Percentiles rank a stretch among this genome's conserved stretches.
phyloP scores from a whole-genome alignment of 345 rosid species.

The Ailanthus altissimus region DNA sequence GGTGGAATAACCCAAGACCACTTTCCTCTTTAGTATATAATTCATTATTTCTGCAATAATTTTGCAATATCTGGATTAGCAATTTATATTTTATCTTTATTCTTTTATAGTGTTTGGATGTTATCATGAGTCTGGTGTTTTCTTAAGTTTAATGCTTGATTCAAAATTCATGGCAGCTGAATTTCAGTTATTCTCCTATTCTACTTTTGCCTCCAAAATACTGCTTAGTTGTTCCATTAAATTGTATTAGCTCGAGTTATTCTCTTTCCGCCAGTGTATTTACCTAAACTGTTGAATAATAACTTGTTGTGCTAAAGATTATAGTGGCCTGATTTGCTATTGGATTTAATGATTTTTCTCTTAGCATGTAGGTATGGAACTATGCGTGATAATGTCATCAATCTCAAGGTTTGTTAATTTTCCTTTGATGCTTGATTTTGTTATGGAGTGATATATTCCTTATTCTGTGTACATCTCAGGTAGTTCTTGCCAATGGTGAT shows the following conservation, averaged over 20 bases:
- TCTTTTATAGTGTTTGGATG: background rate
- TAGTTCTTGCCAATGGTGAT: constrained; percentile 87
- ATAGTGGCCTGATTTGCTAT: constrained; percentile 7
- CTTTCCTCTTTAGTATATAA: background rate
- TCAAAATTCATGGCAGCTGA: background rate
- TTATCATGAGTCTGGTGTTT: background rate
- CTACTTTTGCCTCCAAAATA: background rate
- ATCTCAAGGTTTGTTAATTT: constrained; percentile 66
- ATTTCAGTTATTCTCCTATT: constrained; percentile 1
- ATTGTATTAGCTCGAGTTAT: constrained; percentile 3
- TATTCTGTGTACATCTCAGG: constrained; percentile 48
- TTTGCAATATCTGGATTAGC: background rate
- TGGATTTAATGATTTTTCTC: constrained; percentile 44
- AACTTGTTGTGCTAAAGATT: background rate
- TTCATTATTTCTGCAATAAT: background rate
- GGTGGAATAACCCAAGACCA: background rate
- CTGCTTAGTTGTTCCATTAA: background rate
- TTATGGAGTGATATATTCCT: constrained; percentile 25
- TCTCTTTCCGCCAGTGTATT: background rate
- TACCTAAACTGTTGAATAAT: background rate
- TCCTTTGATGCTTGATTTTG: constrained; percentile 20
- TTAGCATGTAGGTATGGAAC: constrained; percentile 94
- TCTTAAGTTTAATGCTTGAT: constrained; percentile 1
- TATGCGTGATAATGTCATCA: constrained; percentile 93
- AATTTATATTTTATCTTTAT: background rate